A percentile compares a stretch with the other conserved stretches of the same genome.
phyloP scores from a whole-genome alignment of 306 rosid species.

The Begonia fuchsioides region DNA sequence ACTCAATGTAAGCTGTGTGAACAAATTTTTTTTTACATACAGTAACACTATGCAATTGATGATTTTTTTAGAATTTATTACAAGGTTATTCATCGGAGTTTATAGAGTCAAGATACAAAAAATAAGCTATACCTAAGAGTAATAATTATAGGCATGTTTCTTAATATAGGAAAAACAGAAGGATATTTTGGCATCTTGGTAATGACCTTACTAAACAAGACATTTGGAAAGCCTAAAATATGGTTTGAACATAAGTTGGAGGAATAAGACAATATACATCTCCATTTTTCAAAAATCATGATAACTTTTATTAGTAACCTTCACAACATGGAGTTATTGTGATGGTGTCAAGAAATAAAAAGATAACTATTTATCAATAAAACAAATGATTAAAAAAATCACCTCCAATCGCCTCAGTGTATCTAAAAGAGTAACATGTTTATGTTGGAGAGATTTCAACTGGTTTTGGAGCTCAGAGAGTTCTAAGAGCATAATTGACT shows the following conservation, averaged over 20 bases:
- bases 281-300: background rate
- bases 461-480: slow-evolving; percentile 65
- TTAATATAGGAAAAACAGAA: too few species aligned
- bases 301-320: background rate
- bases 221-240: too few species aligned
- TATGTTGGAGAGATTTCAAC: slow-evolving; percentile 66
- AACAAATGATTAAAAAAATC: slow-evolving; percentile 2
- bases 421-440: slow-evolving; percentile 65
- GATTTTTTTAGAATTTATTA: too few species aligned
- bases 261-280: background rate
- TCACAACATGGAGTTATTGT: background rate
- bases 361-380: background rate
- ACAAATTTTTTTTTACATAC: too few species aligned
- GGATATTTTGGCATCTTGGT: background rate
- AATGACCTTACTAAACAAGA: slow-evolving; percentile 1
- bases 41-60: too few species aligned
- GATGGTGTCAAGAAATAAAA: too few species aligned
- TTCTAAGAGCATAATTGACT: slow-evolving; percentile 79
- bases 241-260: background rate
- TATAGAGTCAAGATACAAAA: too few species aligned
- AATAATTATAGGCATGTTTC: too few species aligned
- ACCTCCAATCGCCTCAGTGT: slow-evolving; percentile 89
- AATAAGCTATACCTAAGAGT: too few species aligned
- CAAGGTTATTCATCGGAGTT: too few species aligned
- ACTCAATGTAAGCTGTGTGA: too few species aligned